Percentiles rank a stretch among this genome's conserved stretches.
These are phyloP conservation scores for Metarhizium album DNA, from an alignment of 2,329 filamentous ascomycete genomes.

Conservation along the genomic window DNA sequence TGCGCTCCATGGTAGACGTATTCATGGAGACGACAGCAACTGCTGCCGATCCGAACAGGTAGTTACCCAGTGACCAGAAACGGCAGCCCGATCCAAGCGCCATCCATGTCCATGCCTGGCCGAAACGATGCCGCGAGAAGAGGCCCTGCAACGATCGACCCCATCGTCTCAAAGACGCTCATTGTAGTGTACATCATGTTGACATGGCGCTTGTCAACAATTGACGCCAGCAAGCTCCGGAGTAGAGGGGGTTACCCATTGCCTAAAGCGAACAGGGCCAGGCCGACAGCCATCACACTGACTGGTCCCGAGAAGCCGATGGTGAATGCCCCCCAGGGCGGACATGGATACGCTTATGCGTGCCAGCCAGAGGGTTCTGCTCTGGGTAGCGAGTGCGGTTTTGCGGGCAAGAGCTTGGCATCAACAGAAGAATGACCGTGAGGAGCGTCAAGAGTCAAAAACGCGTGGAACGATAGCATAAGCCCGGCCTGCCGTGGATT, in stretches of 20 bases:
- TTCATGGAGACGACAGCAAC: not conserved
- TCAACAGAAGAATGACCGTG: not conserved
- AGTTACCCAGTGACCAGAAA: constrained; percentile 6
- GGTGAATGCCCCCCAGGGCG: constrained; percentile 5
- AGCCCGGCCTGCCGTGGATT: not conserved
- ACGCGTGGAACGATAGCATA: not conserved
- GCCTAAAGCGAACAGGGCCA: not conserved
- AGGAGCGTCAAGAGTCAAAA: not conserved
- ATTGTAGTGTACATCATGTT: constrained; percentile 11
- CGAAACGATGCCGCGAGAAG: constrained; percentile 10
- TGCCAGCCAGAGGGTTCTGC: not conserved
- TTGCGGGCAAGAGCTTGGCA: constrained; percentile 5
- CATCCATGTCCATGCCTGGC: constrained; percentile 7
- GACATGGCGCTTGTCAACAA: constrained; percentile 8
- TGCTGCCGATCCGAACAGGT: constrained; percentile 7
- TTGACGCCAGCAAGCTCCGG: constrained; percentile 10
- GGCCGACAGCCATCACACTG: not conserved
- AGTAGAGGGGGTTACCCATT: constrained; percentile 3
- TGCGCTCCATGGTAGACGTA: not conserved
- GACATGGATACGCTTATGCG: not conserved
- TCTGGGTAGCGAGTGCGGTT: not conserved
- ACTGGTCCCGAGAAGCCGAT: not conserved
- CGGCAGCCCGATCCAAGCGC: constrained; percentile 9
- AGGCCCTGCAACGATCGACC: constrained; percentile 9
- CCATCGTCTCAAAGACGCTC: constrained; percentile 10